Percentiles rank a stretch among this genome's conserved stretches.
Evolutionary conservation across 2,329 filamentous ascomycete genomes (phyloP).

Genomic region (Stachybotrys chlorohalonatus): DNA sequence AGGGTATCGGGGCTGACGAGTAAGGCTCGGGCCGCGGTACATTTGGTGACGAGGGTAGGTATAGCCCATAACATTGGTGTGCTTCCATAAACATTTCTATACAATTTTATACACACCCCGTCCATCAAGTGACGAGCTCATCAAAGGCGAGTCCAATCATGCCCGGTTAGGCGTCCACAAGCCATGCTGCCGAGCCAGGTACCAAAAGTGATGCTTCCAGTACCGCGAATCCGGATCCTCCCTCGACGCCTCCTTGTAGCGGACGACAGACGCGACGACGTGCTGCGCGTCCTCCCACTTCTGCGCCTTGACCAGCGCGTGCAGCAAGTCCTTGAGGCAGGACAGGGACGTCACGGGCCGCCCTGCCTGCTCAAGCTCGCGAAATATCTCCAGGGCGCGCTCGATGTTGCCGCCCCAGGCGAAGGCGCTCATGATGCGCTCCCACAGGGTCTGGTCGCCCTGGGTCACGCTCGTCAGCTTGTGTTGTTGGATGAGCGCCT

Average conservation of each 20-base stretch:
- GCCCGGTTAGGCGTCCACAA: conserved; percentile 18
- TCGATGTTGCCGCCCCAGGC: conserved; percentile 40
- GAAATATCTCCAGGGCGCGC: conserved; percentile 40
- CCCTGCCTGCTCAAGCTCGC: conserved; percentile 28
- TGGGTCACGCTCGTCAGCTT: conserved; percentile 25
- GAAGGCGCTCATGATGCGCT: conserved; percentile 61
- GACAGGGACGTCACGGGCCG: conserved; percentile 31
- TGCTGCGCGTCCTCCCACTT: conserved; percentile 17
- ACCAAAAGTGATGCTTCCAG: conserved; percentile 44
- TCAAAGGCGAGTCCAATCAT: not conserved
- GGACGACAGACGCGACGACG: conserved; percentile 21
- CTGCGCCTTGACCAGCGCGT: conserved; percentile 14
- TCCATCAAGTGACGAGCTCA: no score
- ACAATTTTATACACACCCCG: no score
- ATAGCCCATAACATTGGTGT: no score
- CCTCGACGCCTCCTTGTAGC: conserved; percentile 13
- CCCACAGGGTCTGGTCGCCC: conserved; percentile 58
- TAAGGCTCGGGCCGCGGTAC: no score
- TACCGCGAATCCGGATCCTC: conserved; percentile 20
- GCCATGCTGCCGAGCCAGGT: conserved; percentile 29
- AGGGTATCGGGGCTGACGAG: not conserved
- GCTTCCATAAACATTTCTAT: no score
- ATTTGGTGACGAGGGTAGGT: no score
- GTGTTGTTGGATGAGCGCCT: conserved; percentile 49
- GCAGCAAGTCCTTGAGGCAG: conserved; percentile 34